Conservation (phyloP, 139 green algal species). For the Coccomyxa sp. region DNA sequence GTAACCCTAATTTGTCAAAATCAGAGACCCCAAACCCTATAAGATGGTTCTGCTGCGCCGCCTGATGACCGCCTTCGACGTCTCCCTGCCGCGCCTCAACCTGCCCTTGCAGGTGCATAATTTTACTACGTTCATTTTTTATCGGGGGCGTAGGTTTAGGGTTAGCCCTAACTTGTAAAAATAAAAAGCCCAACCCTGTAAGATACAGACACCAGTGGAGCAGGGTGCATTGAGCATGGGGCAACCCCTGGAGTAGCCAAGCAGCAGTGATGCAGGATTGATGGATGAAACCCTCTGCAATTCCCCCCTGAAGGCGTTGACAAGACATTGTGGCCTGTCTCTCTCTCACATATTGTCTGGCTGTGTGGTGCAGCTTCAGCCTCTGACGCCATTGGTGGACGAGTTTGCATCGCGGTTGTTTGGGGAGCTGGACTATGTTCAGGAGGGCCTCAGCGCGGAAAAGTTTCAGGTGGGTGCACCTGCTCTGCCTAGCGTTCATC, state of each 20-base stretch:
- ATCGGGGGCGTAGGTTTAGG: too few species aligned
- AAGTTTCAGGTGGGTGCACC: conserved; percentile 62
- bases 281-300: too few species aligned
- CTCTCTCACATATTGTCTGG: too few species aligned
- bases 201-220: too few species aligned
- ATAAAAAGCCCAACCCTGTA: conserved; percentile 72
- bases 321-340: too few species aligned
- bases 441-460: conserved; percentile 87
- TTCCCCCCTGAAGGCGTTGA: too few species aligned
- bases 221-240: too few species aligned
- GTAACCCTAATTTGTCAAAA: too few species aligned
- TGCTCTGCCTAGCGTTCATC: too few species aligned
- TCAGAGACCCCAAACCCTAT: conserved; percentile 74
- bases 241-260: too few species aligned
- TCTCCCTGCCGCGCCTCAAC: conserved; percentile 33
- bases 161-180: too few species aligned
- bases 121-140: neutral
- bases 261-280: too few species aligned
- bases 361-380: conserved; percentile 36
- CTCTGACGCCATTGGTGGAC: conserved; percentile 88
- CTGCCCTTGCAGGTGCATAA: neutral
- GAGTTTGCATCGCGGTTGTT: conserved; percentile 93
- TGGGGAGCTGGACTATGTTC: conserved; percentile 92
- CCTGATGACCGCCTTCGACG: conserved; percentile 70
- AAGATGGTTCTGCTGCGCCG: conserved; percentile 84